These are phyloP conservation scores for Dittrichia graveolens DNA, from an alignment of 129 eudicot genomes.

Conservation along the genomic window DNA sequence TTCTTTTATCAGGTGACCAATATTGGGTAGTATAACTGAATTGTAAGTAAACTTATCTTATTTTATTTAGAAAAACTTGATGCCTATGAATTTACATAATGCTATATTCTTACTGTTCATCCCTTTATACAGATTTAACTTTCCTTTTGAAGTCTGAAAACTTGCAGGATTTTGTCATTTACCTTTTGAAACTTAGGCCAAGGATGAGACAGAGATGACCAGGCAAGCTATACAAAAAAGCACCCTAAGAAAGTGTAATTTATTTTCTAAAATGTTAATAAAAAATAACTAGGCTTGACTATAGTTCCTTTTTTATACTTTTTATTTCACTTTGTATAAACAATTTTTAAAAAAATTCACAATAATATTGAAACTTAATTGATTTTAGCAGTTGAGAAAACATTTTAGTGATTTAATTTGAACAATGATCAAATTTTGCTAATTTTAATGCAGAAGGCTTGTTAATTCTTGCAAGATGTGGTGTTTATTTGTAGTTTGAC, in stretches of 20 bases:
- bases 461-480: too few relatives aligned
- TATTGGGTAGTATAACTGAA: conserved; percentile 7
- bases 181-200: neutral
- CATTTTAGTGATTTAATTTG: too few relatives aligned
- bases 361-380: too few relatives aligned
- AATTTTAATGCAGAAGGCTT: too few relatives aligned
- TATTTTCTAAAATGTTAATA: too few relatives aligned
- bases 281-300: too few relatives aligned
- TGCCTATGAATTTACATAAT: conserved; percentile 6
- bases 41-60: conserved; percentile 14
- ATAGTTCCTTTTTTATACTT: too few relatives aligned
- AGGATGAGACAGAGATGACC: neutral
- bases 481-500: neutral
- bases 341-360: too few relatives aligned
- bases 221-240: conserved; percentile 20
- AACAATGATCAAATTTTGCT: too few relatives aligned
- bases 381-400: too few relatives aligned
- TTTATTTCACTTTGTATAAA: too few relatives aligned
- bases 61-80: neutral
- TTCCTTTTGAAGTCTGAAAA: neutral
- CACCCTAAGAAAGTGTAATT: too few relatives aligned
- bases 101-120: neutral
- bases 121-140: neutral
- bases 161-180: conserved; percentile 6
- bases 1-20: neutral